Base-by-base conservation (phyloP, 1,139 yeast species). In the Nematodospora anomalae region DNA sequence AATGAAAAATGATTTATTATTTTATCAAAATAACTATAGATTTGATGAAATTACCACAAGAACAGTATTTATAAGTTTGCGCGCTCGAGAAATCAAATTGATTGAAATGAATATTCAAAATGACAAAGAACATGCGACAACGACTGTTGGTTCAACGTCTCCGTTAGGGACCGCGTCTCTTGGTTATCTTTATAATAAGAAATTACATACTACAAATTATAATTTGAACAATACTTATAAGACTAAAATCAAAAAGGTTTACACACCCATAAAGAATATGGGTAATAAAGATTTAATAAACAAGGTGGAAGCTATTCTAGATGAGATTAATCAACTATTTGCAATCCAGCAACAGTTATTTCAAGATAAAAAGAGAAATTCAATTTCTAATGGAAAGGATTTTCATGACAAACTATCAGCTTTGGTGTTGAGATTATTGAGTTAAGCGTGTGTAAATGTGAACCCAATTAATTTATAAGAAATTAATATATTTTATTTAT, bases 1-100 rank as follows among this genome's bases (percentile, higher is more conserved):
- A 10, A 79, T 80, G 84, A 79, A 74, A 47, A 67, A 67, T 41
- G 85, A 79, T 49, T 52, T 79, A 37, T 52, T 66, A 20, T 69
- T 68, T 43, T 67, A 61, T 43, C 74, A 65, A 45, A 67, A 62
- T 40, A 64, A 63, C 44, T 63, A 64, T 37, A 58, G 57, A 11
- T 60, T 56, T 35, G 61, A 55, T 14, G 49, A 52, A 30, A 62
- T 70, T 3, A 51, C 56, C 9, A 58, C 73, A 6, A 50, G 67
- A 26, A 67, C 75, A 0, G 52, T 71, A 2, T 64, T 69, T 36
- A 54, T 79, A 3, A 74, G 80, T 37, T 58, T 79, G 32, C 55
- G 83, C 28, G 79, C 80, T 1, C 57, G 83, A 20, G 85, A 79
- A 45, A 74, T 79, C 33, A 76, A 76, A 48, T 64, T 73, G 30